Base-by-base conservation (phyloP, 345 rosid genomes). In the Euclidium syriacum region DNA sequence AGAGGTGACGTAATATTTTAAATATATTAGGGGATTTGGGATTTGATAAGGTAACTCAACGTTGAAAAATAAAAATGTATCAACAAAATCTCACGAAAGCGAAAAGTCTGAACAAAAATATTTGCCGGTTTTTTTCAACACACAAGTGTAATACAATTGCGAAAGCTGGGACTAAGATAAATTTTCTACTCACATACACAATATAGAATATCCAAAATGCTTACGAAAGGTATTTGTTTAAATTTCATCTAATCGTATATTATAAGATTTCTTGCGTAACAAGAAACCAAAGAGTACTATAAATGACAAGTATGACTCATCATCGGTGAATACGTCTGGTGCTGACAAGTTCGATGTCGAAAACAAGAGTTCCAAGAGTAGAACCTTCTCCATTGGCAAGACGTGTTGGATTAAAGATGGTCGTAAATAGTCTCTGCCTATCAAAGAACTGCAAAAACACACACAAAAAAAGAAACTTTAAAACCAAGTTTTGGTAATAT, bases 371-470 rank as follows among this genome's bases (percentile, higher is more conserved):
- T 36, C 95, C 94, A 57, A 85, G 64, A 4, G 91, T 84, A 4
- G 91, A 82, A 15, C 86, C 92, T 85, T 90, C 95, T 68, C 89
- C 95, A 66, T 82, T 85, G 4, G 94, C 90, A 3, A 87, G 87
- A 34, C 90, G 88, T 27, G 95, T 85, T 25, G 97, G 90, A 23
- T 82, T 85, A 78, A 87, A 90, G 62, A 83, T 87, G 24, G 94
- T 75, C 3, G 97, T 90, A 65, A 87, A 82, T 48, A 87, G 84
- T 84, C 87, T 82, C 70, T 81, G 89, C 52, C 87, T 76, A 71
- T 90, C 94, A 57, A 85, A 87, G 70, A 83, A 83, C 91, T 87
- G 58, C 11, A n/a, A 29, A 42, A 58, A 73, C 24, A 73, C 29
- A 48, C 50, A 54, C 11, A 27, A n/a, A 25, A 22, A 30, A 29